A percentile compares a stretch with the other conserved stretches of the same genome.
These are phyloP conservation scores for Tetradesmus obliquus DNA, from an alignment of 139 green algal species.

Conservation along the genomic window DNA sequence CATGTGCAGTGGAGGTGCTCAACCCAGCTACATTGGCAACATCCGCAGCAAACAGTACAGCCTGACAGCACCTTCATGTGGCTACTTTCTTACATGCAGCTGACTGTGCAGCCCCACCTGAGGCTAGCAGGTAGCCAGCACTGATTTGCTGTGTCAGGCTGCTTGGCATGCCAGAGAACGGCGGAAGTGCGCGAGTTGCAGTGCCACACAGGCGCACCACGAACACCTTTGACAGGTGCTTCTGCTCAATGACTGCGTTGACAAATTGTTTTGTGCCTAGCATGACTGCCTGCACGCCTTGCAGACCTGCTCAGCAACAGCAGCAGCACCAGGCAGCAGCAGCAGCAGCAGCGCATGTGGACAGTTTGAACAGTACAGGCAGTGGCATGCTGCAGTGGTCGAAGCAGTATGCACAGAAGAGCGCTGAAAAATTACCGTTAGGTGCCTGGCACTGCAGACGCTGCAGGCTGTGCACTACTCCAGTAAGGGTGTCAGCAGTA, in stretches of 20 bases:
- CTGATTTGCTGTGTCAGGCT: conserved; percentile 29
- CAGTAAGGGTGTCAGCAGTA: not conserved
- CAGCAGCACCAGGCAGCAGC: not conserved
- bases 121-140: conserved; percentile 16
- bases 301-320: conserved; percentile 9
- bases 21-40: not conserved
- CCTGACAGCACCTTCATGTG: too few species aligned
- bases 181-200: conserved; percentile 52
- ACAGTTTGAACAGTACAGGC: not conserved
- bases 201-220: conserved; percentile 58
- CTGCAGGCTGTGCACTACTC: not conserved
- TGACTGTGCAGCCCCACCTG: not conserved
- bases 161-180: conserved; percentile 53
- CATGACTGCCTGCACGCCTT: conserved; percentile 38
- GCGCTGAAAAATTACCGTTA: not conserved
- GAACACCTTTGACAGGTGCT: conserved; percentile 43
- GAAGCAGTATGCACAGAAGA: not conserved
- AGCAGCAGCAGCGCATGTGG: not conserved
- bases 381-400: not conserved
- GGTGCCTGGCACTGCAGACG: not conserved
- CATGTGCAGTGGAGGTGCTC: not conserved
- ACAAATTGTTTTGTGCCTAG: conserved; percentile 65
- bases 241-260: conserved; percentile 48
- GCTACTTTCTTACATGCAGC: not conserved
- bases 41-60: not conserved